Base-by-base conservation (phyloP, 73 alveolate genomes). In the Urostyla sp. region DNA sequence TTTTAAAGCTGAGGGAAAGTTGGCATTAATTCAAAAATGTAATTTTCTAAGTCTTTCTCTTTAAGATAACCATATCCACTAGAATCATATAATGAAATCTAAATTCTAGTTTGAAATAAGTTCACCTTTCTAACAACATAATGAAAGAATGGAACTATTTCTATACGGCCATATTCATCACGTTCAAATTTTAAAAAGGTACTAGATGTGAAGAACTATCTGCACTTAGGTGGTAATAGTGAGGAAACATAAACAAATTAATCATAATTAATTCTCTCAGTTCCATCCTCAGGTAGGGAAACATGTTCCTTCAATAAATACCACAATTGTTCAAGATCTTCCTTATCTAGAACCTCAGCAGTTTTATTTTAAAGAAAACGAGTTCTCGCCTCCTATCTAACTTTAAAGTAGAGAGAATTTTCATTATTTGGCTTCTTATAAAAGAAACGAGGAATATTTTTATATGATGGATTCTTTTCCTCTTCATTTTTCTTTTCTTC, bases 121-220 rank as follows among this genome's bases (percentile, higher is more conserved):
- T 95, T 95, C 26, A 91, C 98, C 86, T 94, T 96, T 57, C 99
- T 82, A 11, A 96, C 99, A 16, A 97, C 98, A 61, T 94, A 96
- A 84, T 96, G 99, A 88, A 96, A 97, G 91, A 96, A 96, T 11
- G 99, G 98, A 35, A 96, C 98, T 44, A 96, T 94, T 79, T 96
- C 99, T 23, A 97, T 97, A 58, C 99, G 52, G 20, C 99, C 99
- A 66, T 88, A 94, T 73, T 92, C 97, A 82, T 95, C 99, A 66
- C 98, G 87, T 34, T 94, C 99, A 63, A 96, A 96, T 89, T 96
- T 94, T 77, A 96, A 61, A 80, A 95, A 96, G 28, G 97, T 95
- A 48, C 98, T 88, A 18, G 97, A 91, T 27, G 92, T 92, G 85
- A 94, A 94, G 89, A 91, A 91, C 51, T 88, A 96, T 49, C 96